Percentiles rank a stretch among this genome's conserved stretches.
Evolutionary conservation across 2,329 filamentous ascomycete genomes (phyloP).

Genomic region (Pyrenochaeta sp.): DNA sequence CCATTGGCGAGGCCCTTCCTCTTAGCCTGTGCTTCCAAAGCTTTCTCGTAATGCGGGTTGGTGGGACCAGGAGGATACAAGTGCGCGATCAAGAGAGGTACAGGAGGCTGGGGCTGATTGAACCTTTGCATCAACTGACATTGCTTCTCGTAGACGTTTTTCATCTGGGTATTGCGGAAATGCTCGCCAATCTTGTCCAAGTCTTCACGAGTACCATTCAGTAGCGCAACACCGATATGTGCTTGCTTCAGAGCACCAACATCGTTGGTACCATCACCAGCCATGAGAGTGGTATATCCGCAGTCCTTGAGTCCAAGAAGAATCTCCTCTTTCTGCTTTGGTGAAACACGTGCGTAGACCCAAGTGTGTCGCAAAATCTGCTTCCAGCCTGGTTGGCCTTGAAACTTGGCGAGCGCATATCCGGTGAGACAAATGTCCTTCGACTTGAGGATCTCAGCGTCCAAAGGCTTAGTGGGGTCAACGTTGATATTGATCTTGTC

Average conservation of each 20-base stretch:
- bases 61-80: slow-evolving; percentile 87
- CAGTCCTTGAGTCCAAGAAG: slow-evolving; percentile 94
- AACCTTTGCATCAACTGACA: slow-evolving; percentile 89
- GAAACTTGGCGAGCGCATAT: slow-evolving; percentile 90
- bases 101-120: slow-evolving; percentile 90
- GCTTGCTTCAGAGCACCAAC: slow-evolving; percentile 98
- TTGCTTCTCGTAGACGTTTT: slow-evolving; percentile 98
- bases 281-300: slow-evolving; percentile 98
- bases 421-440: slow-evolving; percentile 97
- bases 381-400: slow-evolving; percentile 76
- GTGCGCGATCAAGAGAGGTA: slow-evolving; percentile 91
- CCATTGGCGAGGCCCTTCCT: slow-evolving; percentile 72
- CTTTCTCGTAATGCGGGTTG: slow-evolving; percentile 95
- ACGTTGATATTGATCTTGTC: slow-evolving; percentile 87
- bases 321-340: slow-evolving; percentile 99
- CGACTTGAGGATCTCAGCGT: slow-evolving; percentile 77
- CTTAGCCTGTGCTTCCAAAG: slow-evolving; percentile 83
- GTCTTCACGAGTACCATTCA: slow-evolving; percentile 94
- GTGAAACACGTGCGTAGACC: slow-evolving; percentile 98
- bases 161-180: slow-evolving; percentile 94
- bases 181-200: slow-evolving; percentile 92
- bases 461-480: slow-evolving; percentile 80
- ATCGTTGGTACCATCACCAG: slow-evolving; percentile 97
- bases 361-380: slow-evolving; percentile 87
- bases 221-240: slow-evolving; percentile 92